Conservation (phyloP, 805 yeast species). For the Nakazawaea populi region DNA sequence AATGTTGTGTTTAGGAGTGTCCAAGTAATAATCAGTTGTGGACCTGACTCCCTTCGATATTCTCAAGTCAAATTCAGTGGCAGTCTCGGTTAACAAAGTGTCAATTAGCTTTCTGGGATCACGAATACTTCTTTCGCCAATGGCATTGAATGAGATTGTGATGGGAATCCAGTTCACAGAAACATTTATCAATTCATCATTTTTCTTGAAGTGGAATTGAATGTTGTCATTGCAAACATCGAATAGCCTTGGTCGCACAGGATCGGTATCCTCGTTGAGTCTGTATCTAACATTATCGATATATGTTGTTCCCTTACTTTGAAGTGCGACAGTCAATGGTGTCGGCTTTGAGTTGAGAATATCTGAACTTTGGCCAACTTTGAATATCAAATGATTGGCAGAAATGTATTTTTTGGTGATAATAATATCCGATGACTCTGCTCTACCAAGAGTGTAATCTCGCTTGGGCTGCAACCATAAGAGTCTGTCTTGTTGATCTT, state of each 20-base stretch:
- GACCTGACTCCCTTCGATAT: conserved; percentile 4
- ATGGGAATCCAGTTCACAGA: conserved; percentile 4
- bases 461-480: conserved; percentile 4
- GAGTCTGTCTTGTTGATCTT: neutral
- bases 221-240: neutral
- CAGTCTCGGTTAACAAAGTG: neutral
- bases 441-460: conserved; percentile 3
- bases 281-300: conserved; percentile 3
- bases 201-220: conserved; percentile 1
- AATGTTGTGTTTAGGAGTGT: neutral
- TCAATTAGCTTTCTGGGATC: neutral
- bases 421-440: neutral
- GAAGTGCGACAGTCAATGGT: conserved; percentile 1
- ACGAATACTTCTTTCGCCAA: neutral
- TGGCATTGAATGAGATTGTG: neutral
- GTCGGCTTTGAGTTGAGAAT: neutral
- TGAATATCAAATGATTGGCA: conserved; percentile 1
- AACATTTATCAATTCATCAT: neutral
- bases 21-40: conserved; percentile 5
- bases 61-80: conserved; percentile 4
- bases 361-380: neutral
- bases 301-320: conserved; percentile 8
- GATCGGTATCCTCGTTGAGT: neutral
- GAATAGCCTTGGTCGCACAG: conserved; percentile 3
- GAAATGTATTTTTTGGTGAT: conserved; percentile 4